phyloP scores from a whole-genome alignment of 345 rosid genomes.

The Moringa oleifera region DNA sequence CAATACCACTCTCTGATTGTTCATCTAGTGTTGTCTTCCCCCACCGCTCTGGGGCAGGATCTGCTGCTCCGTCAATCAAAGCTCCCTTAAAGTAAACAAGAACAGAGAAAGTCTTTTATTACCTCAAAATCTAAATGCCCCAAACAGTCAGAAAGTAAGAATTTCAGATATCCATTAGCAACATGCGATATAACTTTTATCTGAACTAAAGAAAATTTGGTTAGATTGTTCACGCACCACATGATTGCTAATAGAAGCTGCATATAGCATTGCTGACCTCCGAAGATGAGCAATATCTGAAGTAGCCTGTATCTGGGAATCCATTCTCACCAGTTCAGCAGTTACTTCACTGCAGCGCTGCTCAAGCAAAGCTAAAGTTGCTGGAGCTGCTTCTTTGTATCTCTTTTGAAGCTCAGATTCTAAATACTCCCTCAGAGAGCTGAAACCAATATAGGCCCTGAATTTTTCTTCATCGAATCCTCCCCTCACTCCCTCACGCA shows the following conservation, averaged over 20 bases:
- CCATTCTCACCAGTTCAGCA: slow-evolving; percentile 58
- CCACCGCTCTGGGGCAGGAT: slow-evolving; percentile 98
- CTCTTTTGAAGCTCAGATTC: slow-evolving; percentile 93
- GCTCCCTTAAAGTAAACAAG: slow-evolving; percentile 52
- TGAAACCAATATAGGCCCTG: slow-evolving; percentile 62
- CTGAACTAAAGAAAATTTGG: slow-evolving; percentile 1
- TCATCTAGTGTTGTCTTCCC: slow-evolving; percentile 89
- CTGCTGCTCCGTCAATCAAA: slow-evolving; percentile 95
- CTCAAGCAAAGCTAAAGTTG: slow-evolving; percentile 95
- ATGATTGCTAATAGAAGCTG: slow-evolving; percentile 82
- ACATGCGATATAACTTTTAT: neutral
- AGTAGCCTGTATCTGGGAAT: slow-evolving; percentile 73
- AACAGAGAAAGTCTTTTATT: slow-evolving; percentile 12
- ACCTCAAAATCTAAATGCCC: neutral
- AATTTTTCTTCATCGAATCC: slow-evolving; percentile 95
- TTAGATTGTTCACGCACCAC: slow-evolving; percentile 47
- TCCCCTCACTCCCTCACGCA: slow-evolving; percentile 78
- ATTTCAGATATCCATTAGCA: neutral
- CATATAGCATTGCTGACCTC: slow-evolving; percentile 75
- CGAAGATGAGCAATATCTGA: slow-evolving; percentile 89
- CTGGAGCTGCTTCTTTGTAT: slow-evolving; percentile 90
- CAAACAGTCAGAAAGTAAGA: neutral
- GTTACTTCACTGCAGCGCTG: slow-evolving; percentile 75
- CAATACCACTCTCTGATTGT: slow-evolving; percentile 78
- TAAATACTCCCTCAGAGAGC: slow-evolving; percentile 72